Conservation (phyloP, 306 rosid species). For the Citrullus colocynthis region DNA sequence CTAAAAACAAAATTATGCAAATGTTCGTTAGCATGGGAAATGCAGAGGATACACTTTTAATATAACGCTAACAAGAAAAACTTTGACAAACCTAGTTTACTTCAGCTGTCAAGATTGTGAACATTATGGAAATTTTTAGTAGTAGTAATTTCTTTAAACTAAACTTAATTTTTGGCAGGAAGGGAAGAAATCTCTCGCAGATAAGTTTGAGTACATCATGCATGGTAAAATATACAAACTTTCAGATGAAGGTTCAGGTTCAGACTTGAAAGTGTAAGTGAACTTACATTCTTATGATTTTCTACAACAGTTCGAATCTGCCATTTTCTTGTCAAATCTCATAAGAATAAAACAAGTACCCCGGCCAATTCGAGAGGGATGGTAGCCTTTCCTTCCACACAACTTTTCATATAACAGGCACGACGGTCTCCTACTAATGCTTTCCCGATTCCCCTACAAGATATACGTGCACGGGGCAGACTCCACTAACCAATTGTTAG, state of each 20-base stretch:
- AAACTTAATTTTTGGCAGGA: constrained; percentile 32
- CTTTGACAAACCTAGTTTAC: not conserved
- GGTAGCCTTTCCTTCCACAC: not conserved
- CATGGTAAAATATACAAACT: constrained; percentile 63
- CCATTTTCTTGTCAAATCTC: not conserved
- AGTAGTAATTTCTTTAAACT: not conserved
- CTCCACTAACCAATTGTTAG: no score
- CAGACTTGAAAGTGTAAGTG: constrained; percentile 52
- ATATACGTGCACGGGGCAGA: no score
- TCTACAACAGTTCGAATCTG: not conserved
- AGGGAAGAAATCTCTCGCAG: constrained; percentile 59
- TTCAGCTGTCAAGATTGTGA: not conserved
- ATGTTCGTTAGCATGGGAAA: not conserved
- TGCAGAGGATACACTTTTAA: not conserved
- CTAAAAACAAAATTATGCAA: not conserved
- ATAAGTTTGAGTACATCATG: constrained; percentile 90
- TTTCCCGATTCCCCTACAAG: no score
- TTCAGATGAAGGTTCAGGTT: constrained; percentile 26
- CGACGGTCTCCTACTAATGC: no score
- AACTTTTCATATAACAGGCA: no score
- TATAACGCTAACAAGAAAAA: not conserved
- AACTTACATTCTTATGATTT: not conserved
- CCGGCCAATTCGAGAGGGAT: not conserved
- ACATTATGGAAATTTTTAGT: not conserved
- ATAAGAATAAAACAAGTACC: not conserved